Base-by-base conservation (phyloP, 1,139 yeast genomes). In the Hemisphaericaspora xylanilytica region DNA sequence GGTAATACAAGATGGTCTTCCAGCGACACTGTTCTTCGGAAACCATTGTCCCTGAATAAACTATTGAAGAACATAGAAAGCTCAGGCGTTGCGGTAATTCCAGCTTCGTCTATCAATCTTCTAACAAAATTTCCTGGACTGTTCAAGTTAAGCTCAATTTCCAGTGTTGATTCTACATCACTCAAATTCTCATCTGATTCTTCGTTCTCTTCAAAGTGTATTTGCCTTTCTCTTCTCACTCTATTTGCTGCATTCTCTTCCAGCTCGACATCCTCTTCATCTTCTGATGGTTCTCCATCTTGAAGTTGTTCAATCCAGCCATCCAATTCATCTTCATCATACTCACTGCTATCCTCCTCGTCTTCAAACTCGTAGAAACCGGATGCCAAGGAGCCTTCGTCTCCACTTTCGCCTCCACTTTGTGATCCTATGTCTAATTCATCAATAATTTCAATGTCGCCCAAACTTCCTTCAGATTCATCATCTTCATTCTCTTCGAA, bases 281-380 rank as follows among this genome's bases (percentile, higher is more conserved):
- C 48, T 7, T 40, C 39, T 3, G 46, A 41, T 10, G 44, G 45
- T 8, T 55, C 58, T 25, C 51, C 60, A 37, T 57, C 65, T 46
- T 52, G 67, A 45, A 71, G 67, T 28, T 64, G 73, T 40, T 67
- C 73, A 37, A 71, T 61, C 75, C 75, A 70, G 3, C 67, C 70
- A 44, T 70, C 75, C 13, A 69, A 55, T 35, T 67, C 75, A 33
- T 58, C 71, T 40, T 67, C 70, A 33, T 66, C 71, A 40, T 68
- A 65, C 28, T 59, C 70, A 43, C 66, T 63, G 24, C 48, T 52
- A 11, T 52, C 61, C 15, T 58, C 64, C 26, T 66, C 55, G 11
- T 57, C 67, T 9, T 54, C 66, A 20, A 57, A 61, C 22, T 61
- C 70, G 27, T 60, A 58, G 26, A 52, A 58, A 22, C 56, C 67